Evolutionary conservation across 495 filamentous ascomycete genomes (phyloP).

Genomic region (Barbatosphaeria neglecta): DNA sequence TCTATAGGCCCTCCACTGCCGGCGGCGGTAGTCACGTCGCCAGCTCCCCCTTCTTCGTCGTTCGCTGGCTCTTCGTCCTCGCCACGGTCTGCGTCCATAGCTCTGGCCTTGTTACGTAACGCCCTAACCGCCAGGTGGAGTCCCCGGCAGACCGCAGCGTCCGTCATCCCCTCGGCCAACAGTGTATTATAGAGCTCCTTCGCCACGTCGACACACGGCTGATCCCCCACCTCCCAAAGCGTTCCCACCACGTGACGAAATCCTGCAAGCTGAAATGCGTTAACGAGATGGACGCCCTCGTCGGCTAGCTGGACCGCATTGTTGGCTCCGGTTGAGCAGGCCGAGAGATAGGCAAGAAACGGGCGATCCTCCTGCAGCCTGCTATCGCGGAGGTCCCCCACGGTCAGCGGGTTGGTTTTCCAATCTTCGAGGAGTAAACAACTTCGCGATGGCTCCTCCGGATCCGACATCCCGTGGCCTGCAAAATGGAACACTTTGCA

Average conservation of each 20-base stretch:
- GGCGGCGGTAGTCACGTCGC: too few species aligned
- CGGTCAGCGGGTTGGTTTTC: slow-evolving; percentile 15
- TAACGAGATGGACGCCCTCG: slow-evolving; percentile 19
- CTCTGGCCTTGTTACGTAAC: too few species aligned
- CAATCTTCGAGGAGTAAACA: slow-evolving; percentile 11
- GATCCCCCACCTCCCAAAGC: slow-evolving; percentile 20
- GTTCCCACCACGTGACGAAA: slow-evolving; percentile 26
- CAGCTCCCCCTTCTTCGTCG: too few species aligned
- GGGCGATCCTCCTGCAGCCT: slow-evolving; percentile 11
- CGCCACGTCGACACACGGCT: too few species aligned
- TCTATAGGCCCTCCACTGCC: too few species aligned
- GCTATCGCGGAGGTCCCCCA: slow-evolving; percentile 10
- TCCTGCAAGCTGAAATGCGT: slow-evolving; percentile 22
- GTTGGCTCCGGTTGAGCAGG: slow-evolving; percentile 20
- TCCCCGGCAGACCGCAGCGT: too few species aligned
- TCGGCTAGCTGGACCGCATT: slow-evolving; percentile 6
- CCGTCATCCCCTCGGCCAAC: too few species aligned
- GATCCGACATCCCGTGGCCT: slow-evolving; percentile 7
- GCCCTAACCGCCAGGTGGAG: too few species aligned
- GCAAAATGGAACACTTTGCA: slow-evolving; percentile 17
- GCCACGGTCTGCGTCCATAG: too few species aligned
- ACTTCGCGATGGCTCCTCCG: slow-evolving; percentile 15
- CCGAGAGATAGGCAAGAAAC: slow-evolving; percentile 21
- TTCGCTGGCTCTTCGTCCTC: too few species aligned
- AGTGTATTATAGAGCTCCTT: too few species aligned